Percentiles rank a stretch among this genome's conserved stretches.
Conservation (phyloP, 352 stramenopile genomes). For the Pythium myriotylum region DNA sequence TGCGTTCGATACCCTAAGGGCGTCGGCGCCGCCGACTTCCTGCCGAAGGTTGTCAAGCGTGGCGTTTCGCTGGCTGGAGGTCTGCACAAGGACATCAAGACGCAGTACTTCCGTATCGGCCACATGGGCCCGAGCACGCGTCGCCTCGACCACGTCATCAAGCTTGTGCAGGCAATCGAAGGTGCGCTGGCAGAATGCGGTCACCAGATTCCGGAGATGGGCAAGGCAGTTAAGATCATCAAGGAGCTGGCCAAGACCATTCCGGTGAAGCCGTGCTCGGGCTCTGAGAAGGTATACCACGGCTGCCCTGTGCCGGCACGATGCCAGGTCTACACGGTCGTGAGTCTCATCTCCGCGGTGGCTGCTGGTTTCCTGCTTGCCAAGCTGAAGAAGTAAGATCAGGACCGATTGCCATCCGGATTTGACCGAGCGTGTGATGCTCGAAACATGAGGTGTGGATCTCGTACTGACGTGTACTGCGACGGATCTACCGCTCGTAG, state of each 20-base stretch:
- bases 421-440: too few species aligned
- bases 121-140: constrained; percentile 83
- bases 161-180: constrained; percentile 75
- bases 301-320: constrained; percentile 69
- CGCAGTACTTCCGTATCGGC: constrained; percentile 83
- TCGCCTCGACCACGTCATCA: constrained; percentile 72
- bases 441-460: too few species aligned
- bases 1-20: constrained; percentile 75
- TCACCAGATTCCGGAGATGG: constrained; percentile 57
- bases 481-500: too few species aligned
- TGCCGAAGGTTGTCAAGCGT: constrained; percentile 71
- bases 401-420: background rate
- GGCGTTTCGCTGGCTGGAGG: constrained; percentile 75
- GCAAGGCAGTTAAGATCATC: constrained; percentile 58
- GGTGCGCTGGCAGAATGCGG: constrained; percentile 71
- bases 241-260: constrained; percentile 57
- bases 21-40: constrained; percentile 62
- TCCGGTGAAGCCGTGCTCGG: constrained; percentile 53
- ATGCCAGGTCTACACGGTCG: constrained; percentile 72
- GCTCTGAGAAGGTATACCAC: constrained; percentile 39
- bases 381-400: constrained; percentile 50
- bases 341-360: constrained; percentile 59
- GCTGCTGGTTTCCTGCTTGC: constrained; percentile 59
- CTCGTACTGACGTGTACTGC: too few species aligned
- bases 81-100: constrained; percentile 84